These are phyloP conservation scores for Bipolaris bicolor DNA, from an alignment of 2,329 filamentous ascomycete genomes.

Conservation along the genomic window DNA sequence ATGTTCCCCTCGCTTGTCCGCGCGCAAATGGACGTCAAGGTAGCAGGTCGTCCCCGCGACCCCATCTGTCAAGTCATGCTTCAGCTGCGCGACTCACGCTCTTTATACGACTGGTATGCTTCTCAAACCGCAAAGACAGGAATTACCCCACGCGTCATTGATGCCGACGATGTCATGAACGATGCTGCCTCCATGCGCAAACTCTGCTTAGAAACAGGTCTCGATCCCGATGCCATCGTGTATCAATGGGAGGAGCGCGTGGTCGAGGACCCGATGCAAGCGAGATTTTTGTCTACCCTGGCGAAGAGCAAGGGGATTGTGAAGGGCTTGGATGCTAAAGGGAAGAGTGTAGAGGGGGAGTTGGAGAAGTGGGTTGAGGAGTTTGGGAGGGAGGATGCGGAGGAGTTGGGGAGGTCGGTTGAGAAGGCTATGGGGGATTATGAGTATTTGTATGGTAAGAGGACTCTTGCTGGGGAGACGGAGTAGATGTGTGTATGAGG, in stretches of 20 bases:
- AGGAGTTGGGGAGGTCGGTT: slow-evolving; percentile 13
- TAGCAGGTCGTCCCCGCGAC: not conserved
- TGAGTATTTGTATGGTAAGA: slow-evolving; percentile 13
- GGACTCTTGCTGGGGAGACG: not conserved
- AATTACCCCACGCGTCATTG: slow-evolving; percentile 13
- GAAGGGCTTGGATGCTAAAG: slow-evolving; percentile 11
- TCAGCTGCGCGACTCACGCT: slow-evolving; percentile 4
- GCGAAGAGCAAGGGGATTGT: slow-evolving; percentile 15
- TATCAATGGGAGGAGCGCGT: slow-evolving; percentile 22
- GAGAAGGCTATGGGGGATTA: slow-evolving; percentile 20
- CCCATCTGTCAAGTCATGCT: not conserved
- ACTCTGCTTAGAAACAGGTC: slow-evolving; percentile 14
- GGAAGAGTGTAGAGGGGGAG: slow-evolving; percentile 14
- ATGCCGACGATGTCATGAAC: slow-evolving; percentile 27
- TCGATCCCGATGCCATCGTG: slow-evolving; percentile 18
- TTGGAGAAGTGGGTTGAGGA: slow-evolving; percentile 21
- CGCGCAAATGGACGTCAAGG: slow-evolving; percentile 3
- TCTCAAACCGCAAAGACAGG: not conserved
- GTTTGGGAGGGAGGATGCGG: slow-evolving; percentile 15
- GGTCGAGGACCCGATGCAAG: slow-evolving; percentile 6
- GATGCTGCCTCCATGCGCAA: slow-evolving; percentile 12
- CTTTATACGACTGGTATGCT: slow-evolving; percentile 23
- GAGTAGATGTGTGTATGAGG: not conserved
- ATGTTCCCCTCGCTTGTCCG: slow-evolving; percentile 27
- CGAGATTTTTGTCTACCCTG: slow-evolving; percentile 16